phyloP scores from a whole-genome alignment of 2,329 filamentous ascomycete species.

The Rosellinia necatrix region DNA sequence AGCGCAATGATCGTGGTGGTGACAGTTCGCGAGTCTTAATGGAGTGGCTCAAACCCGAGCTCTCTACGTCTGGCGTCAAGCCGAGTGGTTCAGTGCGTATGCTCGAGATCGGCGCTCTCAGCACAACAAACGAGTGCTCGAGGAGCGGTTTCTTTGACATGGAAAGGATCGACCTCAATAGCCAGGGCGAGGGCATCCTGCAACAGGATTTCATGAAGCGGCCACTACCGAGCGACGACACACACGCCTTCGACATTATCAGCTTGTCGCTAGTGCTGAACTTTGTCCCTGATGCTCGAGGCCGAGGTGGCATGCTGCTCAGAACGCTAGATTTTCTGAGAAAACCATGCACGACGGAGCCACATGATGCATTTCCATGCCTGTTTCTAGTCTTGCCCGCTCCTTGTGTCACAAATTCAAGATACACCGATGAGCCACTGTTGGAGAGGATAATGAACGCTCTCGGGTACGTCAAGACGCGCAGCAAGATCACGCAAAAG shows the following conservation, averaged over 20 bases:
- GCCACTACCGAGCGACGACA: constrained; percentile 66
- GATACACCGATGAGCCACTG: constrained; percentile 78
- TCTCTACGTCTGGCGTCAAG: constrained; percentile 33
- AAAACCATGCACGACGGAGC: constrained; percentile 35
- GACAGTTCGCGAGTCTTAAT: constrained; percentile 69
- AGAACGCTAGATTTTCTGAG: constrained; percentile 74
- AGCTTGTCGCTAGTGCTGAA: constrained; percentile 93
- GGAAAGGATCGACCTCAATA: constrained; percentile 86
- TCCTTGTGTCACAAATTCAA: constrained; percentile 86
- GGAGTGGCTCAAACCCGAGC: constrained; percentile 59
- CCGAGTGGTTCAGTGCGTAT: constrained; percentile 56
- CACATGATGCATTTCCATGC: constrained; percentile 59
- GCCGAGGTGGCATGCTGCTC: constrained; percentile 83
- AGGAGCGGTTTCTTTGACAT: constrained; percentile 72
- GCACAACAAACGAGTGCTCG: constrained; percentile 83
- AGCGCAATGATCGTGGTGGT: constrained; percentile 67
- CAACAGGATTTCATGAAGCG: constrained; percentile 95
- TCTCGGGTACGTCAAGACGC: constrained; percentile 71
- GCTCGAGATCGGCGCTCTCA: constrained; percentile 89
- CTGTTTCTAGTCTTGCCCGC: constrained; percentile 90
- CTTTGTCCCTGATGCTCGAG: constrained; percentile 79
- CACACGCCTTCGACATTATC: constrained; percentile 82
- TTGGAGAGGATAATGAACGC: constrained; percentile 74
- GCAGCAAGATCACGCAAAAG: constrained; percentile 78
- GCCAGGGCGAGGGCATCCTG: constrained; percentile 77